Base-by-base conservation (phyloP, 306 rosid genomes). In the Dryas octopetala region DNA sequence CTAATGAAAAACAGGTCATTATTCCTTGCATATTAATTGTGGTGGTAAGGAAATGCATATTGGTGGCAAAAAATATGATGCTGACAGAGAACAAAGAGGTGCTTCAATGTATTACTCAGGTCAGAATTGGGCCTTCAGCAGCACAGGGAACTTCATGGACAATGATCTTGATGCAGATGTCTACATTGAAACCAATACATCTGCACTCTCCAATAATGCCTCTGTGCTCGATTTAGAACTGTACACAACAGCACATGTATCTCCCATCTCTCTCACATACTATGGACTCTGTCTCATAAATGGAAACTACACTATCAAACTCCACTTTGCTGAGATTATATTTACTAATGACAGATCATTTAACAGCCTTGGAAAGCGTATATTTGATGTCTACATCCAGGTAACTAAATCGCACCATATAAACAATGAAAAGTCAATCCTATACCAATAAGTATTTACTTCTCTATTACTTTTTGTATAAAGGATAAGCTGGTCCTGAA, bases 81-180 rank as follows among this genome's bases (percentile, higher is more conserved):
- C 85, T 6, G 98, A 94, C 73, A 74, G 62, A 71, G 98, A 91
- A 86, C 82, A 54, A 81, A 90, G 84, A 68, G 97, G 96, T 16
- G 93, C 96, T 77, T 85, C 98, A 47, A 71, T 78, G 92, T 84
- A 84, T 78, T 87, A 83, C 79, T 16, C 41, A 76, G 51, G 76
- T 71, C 83, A 74, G 75, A 77, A 78, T 49, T 94, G 98, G 98
- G 98, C 98, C 62, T 81, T 91, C 62, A 91, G 96, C 84, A 94
- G 95, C 89, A 91, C 96, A 0, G 97, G 98, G 44, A 81, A 82
- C 89, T 90, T 94, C 86, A 64, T 94, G 96, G 98, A 94, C 92
- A 86, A 94, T 76, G 87, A 90, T 58, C 75, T 89, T 61, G 93
- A 88, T 38, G 81, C 88, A 68, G 98, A 94, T 84, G 70, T 71